phyloP scores from a whole-genome alignment of 306 rosid genomes.

The apple (Malus domestica) region ASM211411v1 NC_041790.1:15681501-15682000 shows the following conservation, averaged over 20 bases:
- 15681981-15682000: not conserved
- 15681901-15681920: not conserved
- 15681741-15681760: not conserved
- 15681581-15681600: not conserved
- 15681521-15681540: too few species aligned
- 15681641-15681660: not conserved
- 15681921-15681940: conserved; percentile 12
- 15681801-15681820: conserved; percentile 3
- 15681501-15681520: too few species aligned
- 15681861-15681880: not conserved
- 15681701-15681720: not conserved
- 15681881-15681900: not conserved
- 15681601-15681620: not conserved
- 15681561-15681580: too few species aligned
- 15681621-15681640: not conserved
- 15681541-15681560: too few species aligned
- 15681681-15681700: not conserved
- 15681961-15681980: not conserved
- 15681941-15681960: not conserved
- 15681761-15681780: not conserved
- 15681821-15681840: conserved; percentile 3
- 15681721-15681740: not conserved
- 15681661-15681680: not conserved
- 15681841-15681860: not conserved
- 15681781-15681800: not conserved